phyloP scores from a whole-genome alignment of 1,139 yeast genomes.

The Yamadazyma dushanensis region DNA sequence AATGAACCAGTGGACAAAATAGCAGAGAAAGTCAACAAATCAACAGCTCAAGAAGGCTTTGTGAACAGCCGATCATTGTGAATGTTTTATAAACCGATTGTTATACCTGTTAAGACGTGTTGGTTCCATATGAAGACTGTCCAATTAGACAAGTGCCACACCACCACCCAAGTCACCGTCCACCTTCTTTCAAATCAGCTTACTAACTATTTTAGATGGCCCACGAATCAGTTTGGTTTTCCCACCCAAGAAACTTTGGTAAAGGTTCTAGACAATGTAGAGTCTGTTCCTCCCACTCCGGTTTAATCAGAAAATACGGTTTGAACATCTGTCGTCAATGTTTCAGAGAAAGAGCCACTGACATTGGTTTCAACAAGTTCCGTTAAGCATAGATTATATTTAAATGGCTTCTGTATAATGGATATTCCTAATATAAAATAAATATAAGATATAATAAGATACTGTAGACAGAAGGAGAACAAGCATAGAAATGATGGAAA shows the following conservation, averaged over 20 bases:
- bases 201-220: slow-evolving; percentile 74
- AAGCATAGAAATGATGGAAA: no score
- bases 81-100: no score
- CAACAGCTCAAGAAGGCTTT: no score
- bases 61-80: no score
- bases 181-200: no score
- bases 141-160: no score
- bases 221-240: slow-evolving; percentile 99
- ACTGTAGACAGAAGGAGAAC: not conserved
- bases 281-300: slow-evolving; percentile 98
- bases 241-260: slow-evolving; percentile 99
- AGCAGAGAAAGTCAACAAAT: no score
- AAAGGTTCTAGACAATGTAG: slow-evolving; percentile 99
- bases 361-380: slow-evolving; percentile 99
- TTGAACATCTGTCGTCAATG: slow-evolving; percentile 99
- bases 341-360: slow-evolving; percentile 99
- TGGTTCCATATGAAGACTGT: no score
- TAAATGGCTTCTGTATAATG: slow-evolving; percentile 24
- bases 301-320: slow-evolving; percentile 99
- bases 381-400: slow-evolving; percentile 56
- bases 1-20: no score
- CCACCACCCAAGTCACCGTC: no score
- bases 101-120: no score
- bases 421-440: slow-evolving; percentile 9
- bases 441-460: slow-evolving; percentile 5